Conservation (phyloP, 805 yeast genomes). For the Candida khao-thaluensis region DNA sequence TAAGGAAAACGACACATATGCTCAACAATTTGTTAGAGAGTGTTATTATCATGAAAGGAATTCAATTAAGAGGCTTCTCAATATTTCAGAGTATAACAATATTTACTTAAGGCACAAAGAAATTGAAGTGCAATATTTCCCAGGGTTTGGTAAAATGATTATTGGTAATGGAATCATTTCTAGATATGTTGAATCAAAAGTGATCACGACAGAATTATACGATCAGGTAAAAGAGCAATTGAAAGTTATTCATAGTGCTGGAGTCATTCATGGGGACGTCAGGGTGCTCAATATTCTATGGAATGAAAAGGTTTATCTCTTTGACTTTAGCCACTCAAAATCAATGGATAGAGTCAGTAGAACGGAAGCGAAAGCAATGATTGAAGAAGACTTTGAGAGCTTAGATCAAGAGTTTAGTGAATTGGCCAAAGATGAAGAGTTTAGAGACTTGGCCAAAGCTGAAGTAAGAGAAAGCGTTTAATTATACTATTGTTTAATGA, state of each 20-base stretch:
- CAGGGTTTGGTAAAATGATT: background rate
- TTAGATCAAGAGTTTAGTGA: too few species aligned
- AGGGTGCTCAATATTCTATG: background rate
- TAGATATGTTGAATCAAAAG: background rate
- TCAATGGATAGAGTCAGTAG: background rate
- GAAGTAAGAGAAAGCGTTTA: too few species aligned
- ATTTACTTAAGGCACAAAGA: background rate
- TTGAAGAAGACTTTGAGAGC: too few species aligned
- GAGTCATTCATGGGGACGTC: background rate
- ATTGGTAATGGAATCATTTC: background rate
- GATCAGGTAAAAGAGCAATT: background rate
- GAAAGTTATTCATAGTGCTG: background rate
- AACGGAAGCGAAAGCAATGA: too few species aligned
- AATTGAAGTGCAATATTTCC: background rate
- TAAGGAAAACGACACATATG: too few species aligned
- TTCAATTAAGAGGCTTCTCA: too few species aligned
- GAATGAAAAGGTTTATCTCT: background rate
- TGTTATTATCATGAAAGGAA: too few species aligned
- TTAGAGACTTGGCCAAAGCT: too few species aligned
- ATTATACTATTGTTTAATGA: too few species aligned
- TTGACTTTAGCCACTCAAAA: constrained; percentile 6
- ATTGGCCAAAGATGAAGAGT: too few species aligned
- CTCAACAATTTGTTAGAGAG: too few species aligned
- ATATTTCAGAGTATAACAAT: background rate
- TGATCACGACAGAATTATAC: background rate